Conservation (phyloP, 2,329 filamentous ascomycete genomes). For the Verticillium tricorpus region DNA sequence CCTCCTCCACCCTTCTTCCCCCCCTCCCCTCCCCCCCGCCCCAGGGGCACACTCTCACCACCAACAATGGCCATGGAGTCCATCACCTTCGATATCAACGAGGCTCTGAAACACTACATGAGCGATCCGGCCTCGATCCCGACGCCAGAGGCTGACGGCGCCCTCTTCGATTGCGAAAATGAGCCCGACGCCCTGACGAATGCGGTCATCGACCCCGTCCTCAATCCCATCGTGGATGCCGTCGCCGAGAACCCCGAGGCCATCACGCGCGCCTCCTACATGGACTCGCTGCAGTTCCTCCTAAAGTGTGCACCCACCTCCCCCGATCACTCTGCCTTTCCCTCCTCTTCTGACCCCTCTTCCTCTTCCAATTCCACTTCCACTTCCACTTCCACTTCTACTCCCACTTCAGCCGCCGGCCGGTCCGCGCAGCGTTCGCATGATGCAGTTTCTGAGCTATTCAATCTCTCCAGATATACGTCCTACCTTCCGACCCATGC, state of each 20-base stretch:
- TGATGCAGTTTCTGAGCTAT: conserved; percentile 47
- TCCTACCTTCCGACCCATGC: conserved; percentile 73
- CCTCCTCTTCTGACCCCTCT: conserved; percentile 35
- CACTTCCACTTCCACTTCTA: conserved; percentile 15
- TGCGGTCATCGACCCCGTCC: conserved; percentile 73
- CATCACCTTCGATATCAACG: conserved; percentile 90
- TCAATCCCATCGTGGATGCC: conserved; percentile 90
- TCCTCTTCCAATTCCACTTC: conserved; percentile 14
- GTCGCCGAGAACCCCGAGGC: conserved; percentile 90
- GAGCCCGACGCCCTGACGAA: conserved; percentile 80
- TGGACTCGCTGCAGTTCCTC: conserved; percentile 92
- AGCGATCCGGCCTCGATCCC: conserved; percentile 81
- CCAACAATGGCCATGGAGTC: conserved; percentile 55
- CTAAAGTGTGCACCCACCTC: conserved; percentile 81
- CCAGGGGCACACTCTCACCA: conserved; percentile 8
- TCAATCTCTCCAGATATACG: conserved; percentile 69
- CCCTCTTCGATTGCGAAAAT: conserved; percentile 86
- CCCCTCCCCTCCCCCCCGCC: conserved; percentile 4
- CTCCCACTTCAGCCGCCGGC: background rate
- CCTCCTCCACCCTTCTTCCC: conserved; percentile 8
- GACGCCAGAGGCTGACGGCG: conserved; percentile 79
- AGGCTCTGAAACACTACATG: conserved; percentile 94
- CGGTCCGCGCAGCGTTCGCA: conserved; percentile 36
- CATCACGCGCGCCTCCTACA: conserved; percentile 69
- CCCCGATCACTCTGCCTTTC: conserved; percentile 18